phyloP scores from a whole-genome alignment of 768 basidiomycete genomes.

The Strobilomyces dryophilus region DNA sequence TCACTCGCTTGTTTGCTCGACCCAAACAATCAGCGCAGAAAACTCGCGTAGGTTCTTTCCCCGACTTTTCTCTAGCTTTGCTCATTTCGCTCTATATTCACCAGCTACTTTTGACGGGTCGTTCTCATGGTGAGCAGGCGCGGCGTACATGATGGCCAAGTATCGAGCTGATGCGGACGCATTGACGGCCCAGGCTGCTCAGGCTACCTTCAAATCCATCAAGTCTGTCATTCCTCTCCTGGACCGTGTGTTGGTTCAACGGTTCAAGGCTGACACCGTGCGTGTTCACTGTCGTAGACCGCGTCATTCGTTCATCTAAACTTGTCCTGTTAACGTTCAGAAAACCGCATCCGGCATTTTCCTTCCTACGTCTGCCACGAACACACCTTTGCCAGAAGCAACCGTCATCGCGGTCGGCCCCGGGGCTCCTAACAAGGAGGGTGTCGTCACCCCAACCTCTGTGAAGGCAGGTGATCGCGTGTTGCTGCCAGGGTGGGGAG shows the following conservation, averaged over 20 bases:
- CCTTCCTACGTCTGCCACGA: constrained; percentile 87
- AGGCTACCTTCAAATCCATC: constrained; percentile 95
- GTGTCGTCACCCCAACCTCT: constrained; percentile 62
- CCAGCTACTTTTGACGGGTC: constrained; percentile 7
- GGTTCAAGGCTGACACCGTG: constrained; percentile 95
- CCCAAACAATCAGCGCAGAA: constrained; percentile 25
- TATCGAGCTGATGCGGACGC: neutral
- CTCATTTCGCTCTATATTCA: constrained; percentile 18
- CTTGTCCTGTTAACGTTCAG: constrained; percentile 35
- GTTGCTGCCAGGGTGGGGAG: constrained; percentile 94
- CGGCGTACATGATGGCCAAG: neutral
- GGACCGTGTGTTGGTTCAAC: constrained; percentile 95
- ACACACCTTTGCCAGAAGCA: constrained; percentile 88
- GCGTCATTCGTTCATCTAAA: neutral
- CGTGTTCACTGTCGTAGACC: constrained; percentile 25
- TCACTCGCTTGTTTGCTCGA: constrained; percentile 21
- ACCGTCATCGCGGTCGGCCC: constrained; percentile 96
- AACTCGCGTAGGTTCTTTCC: constrained; percentile 13
- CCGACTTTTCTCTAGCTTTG: constrained; percentile 20
- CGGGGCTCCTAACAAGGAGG: constrained; percentile 88
- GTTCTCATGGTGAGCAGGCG: constrained; percentile 25
- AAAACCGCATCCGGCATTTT: constrained; percentile 98
- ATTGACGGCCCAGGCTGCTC: constrained; percentile 54
- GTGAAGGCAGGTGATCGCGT: constrained; percentile 92
- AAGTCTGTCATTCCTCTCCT: constrained; percentile 85